A percentile compares a stretch with the other conserved stretches of the same genome.
Conservation (phyloP, 805 yeast genomes). For the Jamesozyma jinghongensis region DNA sequence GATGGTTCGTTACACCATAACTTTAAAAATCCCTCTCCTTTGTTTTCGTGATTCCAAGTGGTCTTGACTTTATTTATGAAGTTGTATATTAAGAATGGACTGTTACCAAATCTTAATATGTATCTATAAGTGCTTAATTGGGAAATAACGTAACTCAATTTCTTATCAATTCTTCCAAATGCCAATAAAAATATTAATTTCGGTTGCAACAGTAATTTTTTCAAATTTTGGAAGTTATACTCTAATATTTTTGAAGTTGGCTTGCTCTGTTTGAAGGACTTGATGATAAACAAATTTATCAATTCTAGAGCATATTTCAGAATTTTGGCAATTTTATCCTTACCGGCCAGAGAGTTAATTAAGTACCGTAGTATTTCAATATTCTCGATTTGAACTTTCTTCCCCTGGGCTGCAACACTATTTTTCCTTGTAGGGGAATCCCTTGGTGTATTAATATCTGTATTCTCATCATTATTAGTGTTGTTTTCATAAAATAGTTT, state of each 20-base stretch:
- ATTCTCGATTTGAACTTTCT: not conserved
- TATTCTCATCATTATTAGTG: not conserved
- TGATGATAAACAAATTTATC: conserved; percentile 26
- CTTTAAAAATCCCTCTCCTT: conserved; percentile 11
- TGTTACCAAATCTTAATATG: conserved; percentile 59
- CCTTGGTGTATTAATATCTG: not conserved
- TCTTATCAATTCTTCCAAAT: conserved; percentile 15
- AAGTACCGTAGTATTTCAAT: conserved; percentile 4
- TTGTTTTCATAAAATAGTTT: not conserved
- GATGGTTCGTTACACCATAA: conserved; percentile 38
- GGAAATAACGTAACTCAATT: not conserved
- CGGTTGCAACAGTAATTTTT: conserved; percentile 1
- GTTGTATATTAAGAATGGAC: conserved; percentile 48
- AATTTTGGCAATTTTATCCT: conserved; percentile 61
- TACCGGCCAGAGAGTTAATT: conserved; percentile 38
- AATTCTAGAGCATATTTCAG: conserved; percentile 52
- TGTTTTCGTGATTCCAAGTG: conserved; percentile 1
- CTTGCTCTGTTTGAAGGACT: not conserved
- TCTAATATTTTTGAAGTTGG: no score
- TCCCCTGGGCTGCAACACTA: not conserved
- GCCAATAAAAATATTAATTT: conserved; percentile 7
- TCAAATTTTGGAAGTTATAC: conserved; percentile 3
- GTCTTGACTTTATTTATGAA: conserved; percentile 28
- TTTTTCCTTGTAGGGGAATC: not conserved
- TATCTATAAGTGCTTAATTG: conserved; percentile 38